Evolutionary conservation across 108 stramenopile species (phyloP).

Genomic region (Fragilariopsis cylindrus): DNA sequence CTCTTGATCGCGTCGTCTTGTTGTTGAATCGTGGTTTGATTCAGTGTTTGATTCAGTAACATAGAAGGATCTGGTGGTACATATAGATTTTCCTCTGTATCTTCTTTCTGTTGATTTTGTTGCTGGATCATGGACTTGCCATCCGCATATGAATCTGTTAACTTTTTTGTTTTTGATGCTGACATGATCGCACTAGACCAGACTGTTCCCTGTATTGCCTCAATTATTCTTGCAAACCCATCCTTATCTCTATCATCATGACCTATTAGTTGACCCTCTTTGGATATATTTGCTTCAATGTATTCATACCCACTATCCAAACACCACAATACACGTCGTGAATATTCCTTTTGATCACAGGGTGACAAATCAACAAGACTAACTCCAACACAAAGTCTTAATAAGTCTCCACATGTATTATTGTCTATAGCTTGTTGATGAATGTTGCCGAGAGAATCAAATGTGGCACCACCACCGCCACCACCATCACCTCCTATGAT

Average conservation of each 20-base stretch:
- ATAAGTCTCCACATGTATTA: slow-evolving; percentile 52
- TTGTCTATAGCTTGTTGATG: slow-evolving; percentile 40
- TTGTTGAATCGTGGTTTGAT: background rate
- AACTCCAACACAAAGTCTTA: slow-evolving; percentile 76
- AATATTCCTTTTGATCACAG: slow-evolving; percentile 69
- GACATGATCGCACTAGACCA: slow-evolving; percentile 81
- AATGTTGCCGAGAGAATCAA: slow-evolving; percentile 54
- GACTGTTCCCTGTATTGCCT: slow-evolving; percentile 78
- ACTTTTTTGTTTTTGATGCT: slow-evolving; percentile 17
- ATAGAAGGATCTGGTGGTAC: slow-evolving; percentile 36
- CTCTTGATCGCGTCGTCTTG: background rate
- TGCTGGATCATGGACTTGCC: background rate
- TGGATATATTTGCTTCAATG: slow-evolving; percentile 64
- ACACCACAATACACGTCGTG: slow-evolving; percentile 81
- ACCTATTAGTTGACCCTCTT: slow-evolving; percentile 53
- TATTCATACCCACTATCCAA: slow-evolving; percentile 90
- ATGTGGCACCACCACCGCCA: slow-evolving; percentile 21
- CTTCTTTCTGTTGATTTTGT: slow-evolving; percentile 10
- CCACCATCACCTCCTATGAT: background rate
- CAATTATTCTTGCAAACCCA: slow-evolving; percentile 81
- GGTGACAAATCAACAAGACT: slow-evolving; percentile 24
- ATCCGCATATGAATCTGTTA: slow-evolving; percentile 31
- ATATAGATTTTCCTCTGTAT: slow-evolving; percentile 26
- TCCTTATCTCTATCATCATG: slow-evolving; percentile 86
- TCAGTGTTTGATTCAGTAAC: background rate